Evolutionary conservation across 2,329 filamentous ascomycete species (phyloP).

Genomic region (Colletotrichum spaethianum): DNA sequence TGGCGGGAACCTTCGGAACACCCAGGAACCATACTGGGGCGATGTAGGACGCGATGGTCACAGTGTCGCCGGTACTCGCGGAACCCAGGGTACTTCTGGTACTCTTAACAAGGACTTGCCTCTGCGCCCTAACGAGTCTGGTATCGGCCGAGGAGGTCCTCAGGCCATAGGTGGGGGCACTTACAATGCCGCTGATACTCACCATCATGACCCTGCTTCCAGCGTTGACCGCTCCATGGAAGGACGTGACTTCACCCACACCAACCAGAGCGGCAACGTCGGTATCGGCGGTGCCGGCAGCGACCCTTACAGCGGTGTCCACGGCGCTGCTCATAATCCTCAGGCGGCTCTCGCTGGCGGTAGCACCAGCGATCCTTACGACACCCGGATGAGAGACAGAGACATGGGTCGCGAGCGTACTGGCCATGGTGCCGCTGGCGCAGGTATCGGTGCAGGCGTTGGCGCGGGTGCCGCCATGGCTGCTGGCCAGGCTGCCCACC

Average conservation of each 20-base stretch:
- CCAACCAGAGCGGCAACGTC: conserved; percentile 18
- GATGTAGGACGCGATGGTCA: conserved; percentile 23
- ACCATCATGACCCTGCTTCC: conserved; percentile 36
- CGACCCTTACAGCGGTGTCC: conserved; percentile 24
- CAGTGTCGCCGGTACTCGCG: not conserved
- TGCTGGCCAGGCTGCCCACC: conserved; percentile 26
- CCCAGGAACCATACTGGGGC: conserved; percentile 37
- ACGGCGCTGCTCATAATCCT: conserved; percentile 21
- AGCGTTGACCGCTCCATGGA: conserved; percentile 33
- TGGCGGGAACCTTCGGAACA: not conserved
- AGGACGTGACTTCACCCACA: conserved; percentile 33
- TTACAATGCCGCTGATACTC: conserved; percentile 24
- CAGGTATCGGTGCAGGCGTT: conserved; percentile 31
- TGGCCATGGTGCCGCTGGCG: conserved; percentile 28
- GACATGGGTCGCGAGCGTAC: conserved; percentile 40
- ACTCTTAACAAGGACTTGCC: conserved; percentile 36
- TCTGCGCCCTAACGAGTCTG: conserved; percentile 33
- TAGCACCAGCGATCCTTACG: conserved; percentile 30
- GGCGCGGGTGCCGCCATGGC: conserved; percentile 24
- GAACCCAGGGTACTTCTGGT: not conserved
- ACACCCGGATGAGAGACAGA: conserved; percentile 37
- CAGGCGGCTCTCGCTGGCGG: conserved; percentile 25
- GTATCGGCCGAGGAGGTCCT: not conserved
- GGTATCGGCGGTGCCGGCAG: conserved; percentile 21
- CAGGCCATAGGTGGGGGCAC: conserved; percentile 27